Base-by-base conservation (phyloP, 441 rosid species). In the Gossypium trilobum region DNA sequence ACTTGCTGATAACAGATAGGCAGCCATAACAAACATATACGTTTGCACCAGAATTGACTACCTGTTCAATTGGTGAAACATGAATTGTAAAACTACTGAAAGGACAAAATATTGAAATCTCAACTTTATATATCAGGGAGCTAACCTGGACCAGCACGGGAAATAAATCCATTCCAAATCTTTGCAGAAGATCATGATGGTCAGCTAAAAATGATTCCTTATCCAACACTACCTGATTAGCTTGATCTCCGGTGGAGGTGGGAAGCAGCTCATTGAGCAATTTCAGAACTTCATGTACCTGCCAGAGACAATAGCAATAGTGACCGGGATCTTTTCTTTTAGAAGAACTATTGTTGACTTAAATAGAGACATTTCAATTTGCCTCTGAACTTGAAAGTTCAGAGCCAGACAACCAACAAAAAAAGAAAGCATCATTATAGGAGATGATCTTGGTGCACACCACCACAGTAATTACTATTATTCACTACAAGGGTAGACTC, bases 271-370 rank as follows among this genome's bases (percentile, higher is more conserved):
- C 95, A 80, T 87, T 86, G 54, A 92, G 81, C 91, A 95, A 81
- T 86, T 88, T 92, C 84, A 95, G 81, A 75, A 95, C 90, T 85
- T 91, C 98, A 78, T 85, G 88, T 71, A 91, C 91, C 99, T 93
- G 85, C 56, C 64, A 63, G 19, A 75, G 52, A 63, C 68, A 80
- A 71, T 5, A 44, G 23, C 48, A 68, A 73, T 46, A 4, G 48
- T 23, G 46, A 55, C 5, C 54, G 22, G 55, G 46, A 62, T 51
- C 55, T 14, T 23, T 66, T 52, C 64, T 48, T 72, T 20, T 33
- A 68, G 22, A 70, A 59, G 31, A 66, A 33, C 50, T 54, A 74
- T 63, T 77, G 55, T 25, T 17, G 8, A 66, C 57, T 51, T 51
- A 14, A 19, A 46, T 46, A 25, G 3, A 23, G 23, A 46, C 29